These are phyloP conservation scores for Ceratocystis ficicola DNA, from an alignment of 2,329 filamentous ascomycete genomes.

Conservation along the genomic window DNA sequence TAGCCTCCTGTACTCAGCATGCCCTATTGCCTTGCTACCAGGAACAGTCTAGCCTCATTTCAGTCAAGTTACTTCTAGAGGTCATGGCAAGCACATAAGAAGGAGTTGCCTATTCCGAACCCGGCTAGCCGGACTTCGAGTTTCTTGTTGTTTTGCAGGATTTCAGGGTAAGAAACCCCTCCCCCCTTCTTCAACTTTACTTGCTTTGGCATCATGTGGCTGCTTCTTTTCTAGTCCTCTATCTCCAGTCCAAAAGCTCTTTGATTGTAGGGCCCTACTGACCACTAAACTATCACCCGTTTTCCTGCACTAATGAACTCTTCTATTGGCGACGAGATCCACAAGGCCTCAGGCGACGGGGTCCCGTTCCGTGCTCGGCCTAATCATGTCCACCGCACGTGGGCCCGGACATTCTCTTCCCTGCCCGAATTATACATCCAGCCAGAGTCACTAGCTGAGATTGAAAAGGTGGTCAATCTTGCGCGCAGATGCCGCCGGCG, in stretches of 20 bases:
- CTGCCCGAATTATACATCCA: constrained; percentile 84
- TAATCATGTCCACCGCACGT: constrained; percentile 73
- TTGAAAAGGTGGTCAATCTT: constrained; percentile 70
- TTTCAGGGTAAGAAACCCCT: not conserved
- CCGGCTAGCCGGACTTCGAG: not conserved
- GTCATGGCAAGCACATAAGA: not conserved
- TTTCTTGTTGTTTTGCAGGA: not conserved
- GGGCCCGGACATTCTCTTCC: constrained; percentile 86
- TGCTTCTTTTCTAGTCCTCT: no score
- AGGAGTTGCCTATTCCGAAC: not conserved
- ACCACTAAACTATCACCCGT: not conserved
- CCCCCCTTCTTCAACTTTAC: not conserved
- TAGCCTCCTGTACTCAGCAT: no score
- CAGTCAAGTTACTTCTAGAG: not conserved
- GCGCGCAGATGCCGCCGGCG: constrained; percentile 71
- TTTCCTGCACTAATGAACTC: constrained; percentile 12
- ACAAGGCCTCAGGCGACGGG: constrained; percentile 21
- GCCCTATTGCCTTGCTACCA: not conserved
- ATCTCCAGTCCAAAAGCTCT: not conserved
- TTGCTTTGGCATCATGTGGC: not conserved
- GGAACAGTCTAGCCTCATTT: not conserved
- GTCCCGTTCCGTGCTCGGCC: constrained; percentile 65
- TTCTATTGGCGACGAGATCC: constrained; percentile 16
- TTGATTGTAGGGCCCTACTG: no score
- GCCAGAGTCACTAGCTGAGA: constrained; percentile 64